Evolutionary conservation across 495 filamentous ascomycete genomes (phyloP).

Genomic region (Copromyces sp.): DNA sequence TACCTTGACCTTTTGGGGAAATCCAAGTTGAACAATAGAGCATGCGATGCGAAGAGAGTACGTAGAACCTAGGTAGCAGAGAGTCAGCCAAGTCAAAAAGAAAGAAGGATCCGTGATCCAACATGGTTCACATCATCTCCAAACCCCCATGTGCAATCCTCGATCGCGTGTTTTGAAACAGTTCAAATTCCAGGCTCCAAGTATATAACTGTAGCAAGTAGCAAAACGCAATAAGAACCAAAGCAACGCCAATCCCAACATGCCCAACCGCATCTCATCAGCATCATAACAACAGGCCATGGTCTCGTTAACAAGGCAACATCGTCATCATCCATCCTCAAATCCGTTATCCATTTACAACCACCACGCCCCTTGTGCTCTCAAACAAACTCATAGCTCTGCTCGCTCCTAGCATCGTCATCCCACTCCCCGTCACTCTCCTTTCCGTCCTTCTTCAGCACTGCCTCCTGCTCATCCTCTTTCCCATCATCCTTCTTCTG

Average conservation of each 20-base stretch:
- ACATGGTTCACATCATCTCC: background rate
- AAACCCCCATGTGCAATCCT: background rate
- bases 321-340: background rate
- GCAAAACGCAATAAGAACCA: background rate
- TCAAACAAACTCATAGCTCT: background rate
- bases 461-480: background rate
- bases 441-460: background rate
- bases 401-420: conserved; percentile 6
- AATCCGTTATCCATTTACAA: background rate
- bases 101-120: background rate
- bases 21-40: too few species aligned
- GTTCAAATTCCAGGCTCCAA: too few species aligned
- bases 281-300: background rate
- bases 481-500: background rate
- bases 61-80: background rate
- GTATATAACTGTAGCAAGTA: too few species aligned
- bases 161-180: too few species aligned
- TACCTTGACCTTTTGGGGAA: too few species aligned
- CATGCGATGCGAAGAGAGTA: too few species aligned
- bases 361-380: too few species aligned
- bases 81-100: background rate
- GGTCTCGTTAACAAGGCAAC: background rate
- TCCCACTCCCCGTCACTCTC: conserved; percentile 2
- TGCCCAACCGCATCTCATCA: too few species aligned
- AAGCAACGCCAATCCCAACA: background rate